Evolutionary conservation across 768 basidiomycete species (phyloP), one percentile per base, ranked within the genome.

Genomic region (Phanerodontia chrysosporium): DNA sequence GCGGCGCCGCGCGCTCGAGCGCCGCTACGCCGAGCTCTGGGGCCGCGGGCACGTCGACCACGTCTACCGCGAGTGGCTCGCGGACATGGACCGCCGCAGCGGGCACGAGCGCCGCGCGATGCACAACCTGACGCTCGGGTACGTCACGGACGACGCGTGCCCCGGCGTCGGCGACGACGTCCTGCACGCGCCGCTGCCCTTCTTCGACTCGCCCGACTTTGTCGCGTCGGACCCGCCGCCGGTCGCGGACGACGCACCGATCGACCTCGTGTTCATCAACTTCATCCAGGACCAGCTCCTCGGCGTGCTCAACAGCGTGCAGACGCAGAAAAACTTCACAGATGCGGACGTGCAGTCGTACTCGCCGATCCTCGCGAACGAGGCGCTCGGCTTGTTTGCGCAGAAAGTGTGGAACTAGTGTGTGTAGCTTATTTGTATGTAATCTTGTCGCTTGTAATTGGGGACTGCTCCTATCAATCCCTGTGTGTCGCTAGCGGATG

Each of bases 221-320:
- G 77, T 90, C 58, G 77, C 76, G 16, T 86, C 85, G 0, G 70
- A 75, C 27, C 68, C 81, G 2, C 86, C 88, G 2, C 67, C 74
- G 24, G 78, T 84, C 14, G 60, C 81, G 0, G 75, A 75, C 55
- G 74, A 78, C 55, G 76, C 82, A 0, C 74, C 74, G 0, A 77
- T 93, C 61, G 91, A 93, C 64, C 78, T 93, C 22, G 85, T 92
- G 32, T 93, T 92, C 69, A 77, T 87, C 49, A 76, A 86, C 69
- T 92, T 90, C 70, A 84, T 91, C 66, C 74, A 79, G 65, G 55
- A 65, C 5, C 73, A 81, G 61, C 66, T 89, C 27, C 61, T 90
- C 58, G 42, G 62, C 4, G 79, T 82, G 27, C 67, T 91, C 53
- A 92, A 92, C 64, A 35, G 51, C 1, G 66, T 85, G 24, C 84